Percentiles rank a stretch among this genome's conserved stretches.
phyloP scores from a whole-genome alignment of 2,329 filamentous ascomycete species.

The Diplodia intermedia region DNA sequence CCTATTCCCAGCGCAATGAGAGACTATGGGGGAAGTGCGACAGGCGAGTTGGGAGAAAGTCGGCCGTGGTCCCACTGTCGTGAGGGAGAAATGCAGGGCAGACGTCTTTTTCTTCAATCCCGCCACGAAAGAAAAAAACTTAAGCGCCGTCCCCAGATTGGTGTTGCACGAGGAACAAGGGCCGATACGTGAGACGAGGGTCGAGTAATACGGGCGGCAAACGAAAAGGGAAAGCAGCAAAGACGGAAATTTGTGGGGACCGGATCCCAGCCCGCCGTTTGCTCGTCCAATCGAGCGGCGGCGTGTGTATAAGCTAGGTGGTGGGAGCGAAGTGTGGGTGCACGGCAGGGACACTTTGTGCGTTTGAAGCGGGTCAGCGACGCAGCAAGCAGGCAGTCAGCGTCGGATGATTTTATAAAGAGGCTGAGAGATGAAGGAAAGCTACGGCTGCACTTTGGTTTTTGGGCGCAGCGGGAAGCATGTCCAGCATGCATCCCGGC shows the following conservation, averaged over 20 bases:
- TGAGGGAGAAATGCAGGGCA: background rate
- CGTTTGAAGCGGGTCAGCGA: conserved; percentile 4
- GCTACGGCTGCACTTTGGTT: background rate
- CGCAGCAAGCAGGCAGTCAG: background rate
- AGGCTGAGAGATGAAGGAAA: background rate
- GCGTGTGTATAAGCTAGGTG: background rate
- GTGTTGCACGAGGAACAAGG: conserved; percentile 22
- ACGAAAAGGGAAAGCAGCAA: conserved; percentile 12
- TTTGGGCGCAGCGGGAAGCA: conserved; percentile 19
- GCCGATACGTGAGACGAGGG: conserved; percentile 26
- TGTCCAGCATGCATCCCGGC: conserved; percentile 4
- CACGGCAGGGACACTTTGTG: background rate
- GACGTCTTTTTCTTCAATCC: background rate
- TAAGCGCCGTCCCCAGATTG: conserved; percentile 22
- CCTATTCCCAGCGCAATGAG: background rate
- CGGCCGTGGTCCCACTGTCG: background rate
- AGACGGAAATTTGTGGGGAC: conserved; percentile 6
- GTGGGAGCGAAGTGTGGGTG: background rate
- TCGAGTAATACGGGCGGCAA: conserved; percentile 30
- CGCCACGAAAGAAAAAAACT: background rate
- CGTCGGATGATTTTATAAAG: conserved; percentile 12
- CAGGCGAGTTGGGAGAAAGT: background rate
- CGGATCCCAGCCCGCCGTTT: conserved; percentile 2
- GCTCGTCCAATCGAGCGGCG: background rate
- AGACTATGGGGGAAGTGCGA: background rate